Evolutionary conservation across 1,284 basidiomycete species (phyloP).

Genomic region (Neolentinus lepideus): DNA sequence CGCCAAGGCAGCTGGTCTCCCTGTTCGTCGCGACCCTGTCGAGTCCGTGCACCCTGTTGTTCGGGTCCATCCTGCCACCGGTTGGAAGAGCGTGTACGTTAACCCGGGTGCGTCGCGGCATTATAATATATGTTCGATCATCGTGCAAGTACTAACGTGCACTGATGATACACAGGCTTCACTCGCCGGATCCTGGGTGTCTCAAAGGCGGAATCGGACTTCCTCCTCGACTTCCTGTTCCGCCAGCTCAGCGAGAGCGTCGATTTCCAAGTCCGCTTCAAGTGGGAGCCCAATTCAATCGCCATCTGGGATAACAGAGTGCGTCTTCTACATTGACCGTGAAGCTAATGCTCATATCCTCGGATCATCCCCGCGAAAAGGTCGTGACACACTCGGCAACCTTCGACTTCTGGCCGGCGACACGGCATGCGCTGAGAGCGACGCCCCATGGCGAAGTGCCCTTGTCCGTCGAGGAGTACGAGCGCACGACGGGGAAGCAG

Average conservation of each 20-base stretch:
- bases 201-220: constrained; percentile 75
- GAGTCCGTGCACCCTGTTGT: constrained; percentile 67
- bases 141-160: too few species aligned
- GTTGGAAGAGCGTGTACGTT: constrained; percentile 74
- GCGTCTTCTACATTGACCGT: constrained; percentile 15
- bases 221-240: constrained; percentile 65
- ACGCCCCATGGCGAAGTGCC: constrained; percentile 79
- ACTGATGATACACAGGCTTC: constrained; percentile 45
- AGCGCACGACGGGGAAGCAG: constrained; percentile 47
- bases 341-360: constrained; percentile 4
- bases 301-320: constrained; percentile 74
- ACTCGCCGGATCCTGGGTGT: constrained; percentile 66
- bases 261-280: constrained; percentile 69
- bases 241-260: constrained; percentile 60
- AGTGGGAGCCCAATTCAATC: constrained; percentile 61
- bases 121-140: constrained; percentile 5
- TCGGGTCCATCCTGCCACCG: constrained; percentile 73
- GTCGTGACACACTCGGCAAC: constrained; percentile 70
- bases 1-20: constrained; percentile 53
- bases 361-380: constrained; percentile 3
- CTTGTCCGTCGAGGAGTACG: constrained; percentile 69
- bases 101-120: constrained; percentile 38
- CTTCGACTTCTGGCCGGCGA: constrained; percentile 71
- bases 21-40: constrained; percentile 58
- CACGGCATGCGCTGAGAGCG: constrained; percentile 72